Evolutionary conservation across 2,329 filamentous ascomycete genomes (phyloP), one percentile per base, ranked within the genome.

Genomic region (Pyrenophora seminiperda): DNA sequence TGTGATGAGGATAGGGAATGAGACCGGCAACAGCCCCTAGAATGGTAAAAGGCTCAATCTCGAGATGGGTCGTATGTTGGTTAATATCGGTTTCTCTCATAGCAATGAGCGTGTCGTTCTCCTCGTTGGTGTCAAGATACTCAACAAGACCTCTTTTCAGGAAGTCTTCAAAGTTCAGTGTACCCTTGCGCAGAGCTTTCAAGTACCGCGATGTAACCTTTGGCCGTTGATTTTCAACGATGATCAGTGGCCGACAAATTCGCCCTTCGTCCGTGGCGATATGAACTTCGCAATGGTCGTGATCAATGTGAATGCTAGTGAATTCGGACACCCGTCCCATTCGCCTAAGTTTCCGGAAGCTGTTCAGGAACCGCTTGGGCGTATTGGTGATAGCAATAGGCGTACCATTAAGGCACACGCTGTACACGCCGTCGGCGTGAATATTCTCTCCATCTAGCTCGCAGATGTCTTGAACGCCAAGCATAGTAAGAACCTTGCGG

Each of bases 1-100:
- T 99, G 79, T 99, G 94, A 73, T 99, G 94, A 7, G 94, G 94
- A 68, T 97, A 99, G 4, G 94, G 94, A 71, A 99, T 99, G 30
- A 99, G 80, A 34, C 94, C 94, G 31, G 94, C 94, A 19, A 99
- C 94, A 38, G 94, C 94, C 19, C 94, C 94, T 11, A 99, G 83
- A 41, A 99, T 88, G 1, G 94, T 99, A 70, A 99, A 99, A 0
- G 95, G 95, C 71, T 99, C 94, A 55, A 99, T 97, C 74, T 99
- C 94, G 53, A 97, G 79, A 75, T 99, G 95, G 0, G 94, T 99
- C 0, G 91, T 95, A 45, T 86, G 85, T 54, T 86, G 83, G 14
- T 85, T 88, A 58, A 97, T 90, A 53, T 96, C 87, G 17, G 86
- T 81, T 68, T 97, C 93, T 65, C 92, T 92, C 14, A 97, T 83